Conservation (phyloP, 192 early-diverging fungal genomes). For the Neocallimastix lanati region DNA sequence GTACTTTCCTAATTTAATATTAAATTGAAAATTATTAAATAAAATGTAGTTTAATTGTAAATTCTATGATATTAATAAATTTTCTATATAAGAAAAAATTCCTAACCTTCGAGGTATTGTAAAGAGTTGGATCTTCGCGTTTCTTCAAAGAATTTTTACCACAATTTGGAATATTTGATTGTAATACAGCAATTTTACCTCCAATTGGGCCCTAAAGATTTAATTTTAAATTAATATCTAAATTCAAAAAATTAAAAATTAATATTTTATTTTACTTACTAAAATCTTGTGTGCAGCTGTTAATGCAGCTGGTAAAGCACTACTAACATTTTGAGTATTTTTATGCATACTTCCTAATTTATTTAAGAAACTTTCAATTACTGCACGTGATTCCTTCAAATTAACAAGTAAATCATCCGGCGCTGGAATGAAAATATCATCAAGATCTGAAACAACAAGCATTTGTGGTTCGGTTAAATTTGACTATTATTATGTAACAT, state of each 20-base stretch:
- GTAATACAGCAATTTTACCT: slow-evolving; percentile 75
- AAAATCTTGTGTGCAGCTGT: slow-evolving; percentile 66
- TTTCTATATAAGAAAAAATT: no score
- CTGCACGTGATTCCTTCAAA: slow-evolving; percentile 57
- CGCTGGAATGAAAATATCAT: slow-evolving; percentile 73
- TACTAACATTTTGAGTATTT: slow-evolving; percentile 57
- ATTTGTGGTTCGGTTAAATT: slow-evolving; percentile 69
- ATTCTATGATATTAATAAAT: no score
- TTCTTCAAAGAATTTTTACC: slow-evolving; percentile 62
- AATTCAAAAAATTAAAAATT: no score
- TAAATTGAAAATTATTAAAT: no score
- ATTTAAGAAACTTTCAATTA: slow-evolving; percentile 52
- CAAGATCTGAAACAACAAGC: slow-evolving; percentile 78
- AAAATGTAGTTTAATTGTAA: no score
- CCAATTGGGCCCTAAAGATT: slow-evolving; percentile 60
- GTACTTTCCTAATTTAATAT: slow-evolving; percentile 37
- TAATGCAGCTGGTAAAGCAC: slow-evolving; percentile 64
- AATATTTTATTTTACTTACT: slow-evolving; percentile 11
- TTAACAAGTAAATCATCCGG: slow-evolving; percentile 80
- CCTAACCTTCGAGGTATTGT: slow-evolving; percentile 65
- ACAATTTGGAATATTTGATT: slow-evolving; percentile 62
- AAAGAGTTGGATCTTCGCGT: slow-evolving; percentile 67
- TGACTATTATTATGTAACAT: slow-evolving; percentile 7
- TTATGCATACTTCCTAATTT: slow-evolving; percentile 70
- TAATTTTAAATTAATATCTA: no score